Conservation (phyloP, 345 rosid genomes). For the Hibiscus syriacus region DNA sequence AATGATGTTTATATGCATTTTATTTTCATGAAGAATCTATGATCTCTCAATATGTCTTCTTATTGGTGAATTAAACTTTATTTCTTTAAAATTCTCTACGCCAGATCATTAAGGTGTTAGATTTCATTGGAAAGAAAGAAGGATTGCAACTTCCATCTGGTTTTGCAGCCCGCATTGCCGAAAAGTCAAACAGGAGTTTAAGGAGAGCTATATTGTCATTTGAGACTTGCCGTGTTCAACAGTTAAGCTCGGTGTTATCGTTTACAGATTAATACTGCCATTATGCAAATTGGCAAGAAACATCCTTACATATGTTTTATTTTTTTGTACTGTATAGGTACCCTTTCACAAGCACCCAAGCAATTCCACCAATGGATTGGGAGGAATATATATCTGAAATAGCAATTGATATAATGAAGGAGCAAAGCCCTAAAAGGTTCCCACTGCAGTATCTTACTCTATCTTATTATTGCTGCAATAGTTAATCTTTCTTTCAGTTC, state of each 20-base stretch:
- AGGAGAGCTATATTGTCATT: constrained; percentile 80
- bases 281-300: not conserved
- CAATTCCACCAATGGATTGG: constrained; percentile 88
- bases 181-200: constrained; percentile 76
- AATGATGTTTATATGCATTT: not conserved
- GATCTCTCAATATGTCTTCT: not conserved
- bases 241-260: constrained; percentile 38
- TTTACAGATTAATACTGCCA: not conserved
- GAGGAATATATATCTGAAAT: constrained; percentile 87
- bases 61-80: not conserved
- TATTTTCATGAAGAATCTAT: not conserved
- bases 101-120: constrained; percentile 75
- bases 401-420: constrained; percentile 83
- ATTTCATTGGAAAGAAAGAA: constrained; percentile 67
- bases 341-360: constrained; percentile 66
- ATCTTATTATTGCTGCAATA: not conserved
- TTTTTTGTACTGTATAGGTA: constrained; percentile 5
- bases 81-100: constrained; percentile 8
- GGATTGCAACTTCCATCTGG: constrained; percentile 72
- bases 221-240: constrained; percentile 92
- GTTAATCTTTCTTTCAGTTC: not conserved
- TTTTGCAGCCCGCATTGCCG: constrained; percentile 78
- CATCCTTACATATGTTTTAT: constrained; percentile 1
- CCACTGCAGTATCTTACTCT: not conserved
- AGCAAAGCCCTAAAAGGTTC: constrained; percentile 50